Evolutionary conservation across 2,329 filamentous ascomycete genomes (phyloP).

Genomic region (Rugonectria rugulosa): DNA sequence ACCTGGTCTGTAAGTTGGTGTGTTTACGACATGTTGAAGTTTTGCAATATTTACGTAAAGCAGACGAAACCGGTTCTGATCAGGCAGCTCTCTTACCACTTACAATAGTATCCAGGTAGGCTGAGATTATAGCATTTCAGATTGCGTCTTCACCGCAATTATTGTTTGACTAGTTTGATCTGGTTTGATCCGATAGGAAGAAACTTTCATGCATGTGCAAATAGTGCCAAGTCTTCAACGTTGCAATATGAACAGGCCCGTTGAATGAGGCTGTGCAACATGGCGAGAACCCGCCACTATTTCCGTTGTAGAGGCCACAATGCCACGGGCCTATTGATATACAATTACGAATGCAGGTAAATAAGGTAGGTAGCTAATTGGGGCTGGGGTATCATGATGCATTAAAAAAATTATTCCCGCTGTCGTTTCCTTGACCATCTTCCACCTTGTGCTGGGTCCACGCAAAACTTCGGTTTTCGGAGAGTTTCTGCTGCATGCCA

Average conservation of each 20-base stretch:
- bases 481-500: too few relatives aligned
- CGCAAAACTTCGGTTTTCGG: too few relatives aligned
- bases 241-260: background rate
- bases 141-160: background rate
- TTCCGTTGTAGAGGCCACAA: background rate
- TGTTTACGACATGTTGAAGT: background rate
- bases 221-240: background rate
- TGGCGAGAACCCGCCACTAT: background rate
- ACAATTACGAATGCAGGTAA: background rate
- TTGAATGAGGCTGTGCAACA: constrained; percentile 9
- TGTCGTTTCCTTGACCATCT: background rate
- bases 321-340: background rate
- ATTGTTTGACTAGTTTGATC: background rate
- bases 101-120: too few relatives aligned
- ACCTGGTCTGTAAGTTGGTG: constrained; percentile 5
- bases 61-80: too few relatives aligned
- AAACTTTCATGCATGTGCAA: background rate
- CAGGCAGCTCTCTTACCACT: too few relatives aligned
- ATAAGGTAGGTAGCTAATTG: too few relatives aligned
- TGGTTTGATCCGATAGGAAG: background rate
- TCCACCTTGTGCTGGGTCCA: too few relatives aligned
- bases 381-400: constrained; percentile 23
- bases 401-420: constrained; percentile 12
- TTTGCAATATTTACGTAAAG: constrained; percentile 4
- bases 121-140: too few relatives aligned